Evolutionary conservation across 768 basidiomycete species (phyloP), one percentile per base, ranked within the genome.

Genomic region (Paxillus rubicundulus): DNA sequence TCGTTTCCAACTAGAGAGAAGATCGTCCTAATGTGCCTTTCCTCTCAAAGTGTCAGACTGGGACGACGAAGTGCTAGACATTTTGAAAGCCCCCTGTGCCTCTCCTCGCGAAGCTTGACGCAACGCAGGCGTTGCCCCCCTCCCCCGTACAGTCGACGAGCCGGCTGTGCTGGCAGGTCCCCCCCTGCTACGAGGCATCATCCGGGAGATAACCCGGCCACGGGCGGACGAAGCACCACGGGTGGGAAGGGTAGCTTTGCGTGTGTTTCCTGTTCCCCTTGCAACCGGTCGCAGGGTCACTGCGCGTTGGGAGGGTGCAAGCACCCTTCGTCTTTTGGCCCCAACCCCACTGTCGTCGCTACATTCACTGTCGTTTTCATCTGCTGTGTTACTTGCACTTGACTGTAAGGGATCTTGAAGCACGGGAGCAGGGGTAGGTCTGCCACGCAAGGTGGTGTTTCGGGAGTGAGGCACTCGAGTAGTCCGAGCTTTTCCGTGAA

Each of bases 381-480:
- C 58, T 32, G 36, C 38, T 27, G 52, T 47, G 16, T 60, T 68
- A 28, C 63, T 62, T 6, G 66, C 17, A 28, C 50, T 63, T 20
- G 66, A 62, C 39, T 56, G 61, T 0, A 56, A 36, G 32, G 51
- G 37, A 21, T 67, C 57, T n/a, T 48, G 48, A 33, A 24, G 39
- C 16, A 56, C 9, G 6, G 50, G 27, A 45, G 27, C 28, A 9
- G 48, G 50, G 10, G 28, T 3, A 20, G 52, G 56, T 53, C 52
- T 59, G 50, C 62, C 70, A 48, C 68, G 61, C 27, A 70, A 50
- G 14, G 68, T 71, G 46, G 66, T 57, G 34, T 61, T 56, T 47
- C 52, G 57, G 16, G 54, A 56, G 24, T 60, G 55, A 18, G 65
- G 27, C 18, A 17, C 18, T 3, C 39, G 42, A 5, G 42, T n/a